Evolutionary conservation across 495 filamentous ascomycete genomes (phyloP).

Genomic region (Staphylotrichum longicolle): DNA sequence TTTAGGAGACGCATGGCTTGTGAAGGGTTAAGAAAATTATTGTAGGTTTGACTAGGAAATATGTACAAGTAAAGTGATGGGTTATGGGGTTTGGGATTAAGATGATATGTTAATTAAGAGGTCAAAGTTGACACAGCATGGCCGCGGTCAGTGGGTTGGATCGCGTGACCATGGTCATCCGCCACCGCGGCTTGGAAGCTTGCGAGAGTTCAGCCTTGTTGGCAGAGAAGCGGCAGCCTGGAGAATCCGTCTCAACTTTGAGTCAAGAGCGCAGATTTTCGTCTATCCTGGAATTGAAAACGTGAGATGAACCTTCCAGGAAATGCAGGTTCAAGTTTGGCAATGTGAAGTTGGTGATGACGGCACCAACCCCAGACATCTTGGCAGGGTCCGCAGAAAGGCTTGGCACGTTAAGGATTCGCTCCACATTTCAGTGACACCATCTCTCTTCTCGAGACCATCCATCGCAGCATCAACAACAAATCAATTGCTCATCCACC

Average conservation of each 20-base stretch:
- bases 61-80: not conserved
- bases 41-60: not conserved
- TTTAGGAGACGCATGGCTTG: not conserved
- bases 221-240: not conserved
- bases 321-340: not conserved
- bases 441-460: too few species aligned
- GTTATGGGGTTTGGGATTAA: not conserved
- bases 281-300: too few species aligned
- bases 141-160: slow-evolving; percentile 9
- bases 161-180: slow-evolving; percentile 26
- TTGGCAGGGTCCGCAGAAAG: not conserved
- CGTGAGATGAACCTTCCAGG: not conserved
- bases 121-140: slow-evolving; percentile 6
- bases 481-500: too few species aligned
- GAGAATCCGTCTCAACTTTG: not conserved
- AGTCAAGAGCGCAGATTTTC: too few species aligned
- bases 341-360: not conserved
- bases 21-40: not conserved
- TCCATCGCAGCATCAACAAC: too few species aligned
- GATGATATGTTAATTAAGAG: not conserved
- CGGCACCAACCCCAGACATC: not conserved
- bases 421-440: not conserved
- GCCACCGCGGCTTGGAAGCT: slow-evolving; percentile 10
- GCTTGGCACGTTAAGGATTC: not conserved
- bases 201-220: slow-evolving; percentile 1